Base-by-base conservation (phyloP, 2,329 filamentous ascomycete species). In the Arthrobotrys sphaeroides region DNA sequence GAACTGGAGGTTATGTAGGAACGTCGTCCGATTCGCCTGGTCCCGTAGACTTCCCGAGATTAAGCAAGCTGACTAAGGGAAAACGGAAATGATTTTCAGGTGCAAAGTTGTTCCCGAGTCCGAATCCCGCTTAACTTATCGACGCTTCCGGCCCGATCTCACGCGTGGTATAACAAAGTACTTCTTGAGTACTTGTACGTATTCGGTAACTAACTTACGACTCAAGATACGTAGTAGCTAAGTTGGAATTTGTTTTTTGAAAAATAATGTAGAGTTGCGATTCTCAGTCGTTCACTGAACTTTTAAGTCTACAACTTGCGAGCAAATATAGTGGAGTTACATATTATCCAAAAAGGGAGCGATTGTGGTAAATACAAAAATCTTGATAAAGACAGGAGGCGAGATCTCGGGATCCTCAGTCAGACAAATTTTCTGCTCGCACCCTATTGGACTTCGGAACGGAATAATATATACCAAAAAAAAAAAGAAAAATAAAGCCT, bases 61-160 rank as follows among this genome's bases (percentile, higher is more conserved):
- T 40, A 66, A 57, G n/a, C 3, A 26, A n/a, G n/a, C n/a, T n/a
- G 26, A 45, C 28, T 59, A 38, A 28, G 20, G 18, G 28, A 62
- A 57, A 68, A 16, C 28, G 62, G 70, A 42, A 68, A 68, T 68
- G 70, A 74, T 74, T 20, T 45, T 64, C 64, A 68, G 62, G 53
- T 57, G 13, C 42, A 26, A 16, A 55, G 20, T 26, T 22, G 2
- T 24, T 45, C 18, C 16, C 7, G 4, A 22, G n/a, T 38, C 45
- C n/a, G 36, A 45, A 43, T 31, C 26, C 33, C n/a, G n/a, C n/a
- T n/a, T n/a, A n/a, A n/a, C n/a, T n/a, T n/a, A n/a, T n/a, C n/a
- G n/a, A n/a, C n/a, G n/a, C n/a, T n/a, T n/a, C n/a, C n/a, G n/a
- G n/a, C n/a, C n/a, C n/a, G n/a, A n/a, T n/a, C n/a, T n/a, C n/a